A percentile compares a stretch with the other conserved stretches of the same genome.
These are phyloP conservation scores for Chrysoporthe deuterocubensis DNA, from an alignment of 2,329 filamentous ascomycete species.

Conservation along the genomic window DNA sequence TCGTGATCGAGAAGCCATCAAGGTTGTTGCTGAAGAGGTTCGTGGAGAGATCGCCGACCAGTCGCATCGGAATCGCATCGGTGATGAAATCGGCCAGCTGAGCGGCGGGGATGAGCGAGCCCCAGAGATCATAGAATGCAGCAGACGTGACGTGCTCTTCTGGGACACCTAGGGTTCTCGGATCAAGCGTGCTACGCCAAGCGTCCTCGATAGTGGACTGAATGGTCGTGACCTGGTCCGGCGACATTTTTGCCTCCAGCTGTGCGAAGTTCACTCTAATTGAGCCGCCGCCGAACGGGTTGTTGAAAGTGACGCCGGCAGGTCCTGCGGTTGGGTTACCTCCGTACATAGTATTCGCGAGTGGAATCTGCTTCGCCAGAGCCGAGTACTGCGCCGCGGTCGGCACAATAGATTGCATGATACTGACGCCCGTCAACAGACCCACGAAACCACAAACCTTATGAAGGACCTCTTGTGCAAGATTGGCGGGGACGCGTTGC, in stretches of 20 bases:
- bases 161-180: conserved; percentile 43
- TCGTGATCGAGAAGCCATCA: conserved; percentile 43
- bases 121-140: conserved; percentile 56
- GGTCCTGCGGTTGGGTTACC: conserved; percentile 9
- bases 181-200: conserved; percentile 51
- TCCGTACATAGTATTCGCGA: conserved; percentile 36
- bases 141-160: conserved; percentile 48
- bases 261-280: conserved; percentile 23
- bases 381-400: conserved; percentile 46
- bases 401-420: conserved; percentile 51
- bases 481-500: conserved; percentile 45
- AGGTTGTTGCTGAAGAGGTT: conserved; percentile 43
- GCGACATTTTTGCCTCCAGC: conserved; percentile 36
- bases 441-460: conserved; percentile 51
- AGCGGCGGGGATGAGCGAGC: conserved; percentile 53
- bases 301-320: conserved; percentile 30
- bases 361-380: conserved; percentile 47
- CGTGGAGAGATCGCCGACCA: conserved; percentile 41
- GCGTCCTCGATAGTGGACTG: conserved; percentile 47
- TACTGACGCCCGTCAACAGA: conserved; percentile 50
- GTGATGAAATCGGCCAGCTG: conserved; percentile 52
- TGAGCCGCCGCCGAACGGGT: conserved; percentile 30
- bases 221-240: conserved; percentile 46
- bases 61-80: conserved; percentile 22
- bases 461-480: conserved; percentile 50